These are phyloP conservation scores for Blastocystis sp. DNA, from an alignment of 352 stramenopile species.

Conservation along the genomic window DNA sequence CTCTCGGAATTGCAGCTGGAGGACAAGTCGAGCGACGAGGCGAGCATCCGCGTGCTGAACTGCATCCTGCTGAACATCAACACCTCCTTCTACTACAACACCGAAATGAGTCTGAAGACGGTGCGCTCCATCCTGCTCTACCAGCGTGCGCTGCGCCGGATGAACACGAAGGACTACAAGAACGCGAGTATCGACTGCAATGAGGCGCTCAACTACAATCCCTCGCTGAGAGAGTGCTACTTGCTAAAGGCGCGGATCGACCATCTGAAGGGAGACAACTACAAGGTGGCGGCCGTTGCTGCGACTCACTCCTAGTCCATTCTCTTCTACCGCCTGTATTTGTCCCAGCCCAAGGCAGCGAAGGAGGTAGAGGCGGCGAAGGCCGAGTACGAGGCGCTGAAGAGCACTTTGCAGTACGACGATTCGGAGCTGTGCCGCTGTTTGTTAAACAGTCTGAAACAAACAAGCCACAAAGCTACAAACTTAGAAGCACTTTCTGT, in stretches of 20 bases:
- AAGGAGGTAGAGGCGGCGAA: conserved; percentile 20
- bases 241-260: conserved; percentile 43
- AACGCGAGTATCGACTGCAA: conserved; percentile 41
- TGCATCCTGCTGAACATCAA: conserved; percentile 18
- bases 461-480: conserved; percentile 14
- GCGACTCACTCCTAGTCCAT: conserved; percentile 5
- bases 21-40: neutral
- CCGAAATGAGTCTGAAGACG: conserved; percentile 5
- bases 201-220: conserved; percentile 56
- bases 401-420: conserved; percentile 23
- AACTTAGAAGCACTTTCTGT: conserved; percentile 88
- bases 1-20: neutral
- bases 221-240: conserved; percentile 24
- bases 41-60: neutral
- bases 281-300: neutral
- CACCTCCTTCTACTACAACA: conserved; percentile 52
- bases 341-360: neutral
- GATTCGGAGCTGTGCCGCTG: conserved; percentile 11
- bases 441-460: neutral
- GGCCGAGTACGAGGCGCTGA: conserved; percentile 32
- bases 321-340: conserved; percentile 14
- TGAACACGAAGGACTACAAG: neutral
- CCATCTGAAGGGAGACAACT: neutral
- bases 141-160: conserved; percentile 16
- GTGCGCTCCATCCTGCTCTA: conserved; percentile 19